Base-by-base conservation (phyloP, 106 monocot species). In the Hemerocallis citrina region DNA sequence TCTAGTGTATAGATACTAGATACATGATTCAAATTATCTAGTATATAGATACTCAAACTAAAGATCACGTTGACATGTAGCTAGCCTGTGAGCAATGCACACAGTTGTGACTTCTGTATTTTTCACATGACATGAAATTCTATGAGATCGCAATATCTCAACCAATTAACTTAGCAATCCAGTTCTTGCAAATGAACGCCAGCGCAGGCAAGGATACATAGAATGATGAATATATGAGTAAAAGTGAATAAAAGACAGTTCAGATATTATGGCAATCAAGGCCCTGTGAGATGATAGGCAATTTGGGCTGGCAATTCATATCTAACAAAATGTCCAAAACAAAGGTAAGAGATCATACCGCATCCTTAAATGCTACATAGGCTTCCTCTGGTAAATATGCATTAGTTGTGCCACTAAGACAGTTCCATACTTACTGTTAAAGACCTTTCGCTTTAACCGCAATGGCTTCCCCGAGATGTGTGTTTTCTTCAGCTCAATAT, bases 361-460 rank as follows among this genome's bases (percentile, higher is more conserved):
- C 74, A 73, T 98, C 79, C 65, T 65, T 76, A 52, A 98, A 86
- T 65, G 81, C 81, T 17, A 49, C 21, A 75, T 91, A 98, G 57
- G 87, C 96, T 48, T 74, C 67, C 70, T 87, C 74, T 20, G 96
- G 96, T 55, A 98, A 66, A 49, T 98, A 98, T 25, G 96, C 91
- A 82, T 84, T 88, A 59, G 96, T 98, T 13, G 96, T 98, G 17
- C 96, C 96, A 75, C 96, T 98, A 98, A 74, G 32, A 98, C 74
- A 49, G 96, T 91, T 57, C 96, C 96, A 46, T 91, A 77, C 63
- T 77, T 79, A 32, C 74, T 60, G 68, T 98, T 65, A 64, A 98
- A 98, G 4, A 88, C 75, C 68, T 59, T 81, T 16, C 84, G 66
- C 42, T 85, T 72, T 54, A 98, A 60, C 10, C 61, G 61, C 68